These are phyloP conservation scores for Pseudogymnoascus sp. DNA, from an alignment of 2,329 filamentous ascomycete species.

Conservation along the genomic window DNA sequence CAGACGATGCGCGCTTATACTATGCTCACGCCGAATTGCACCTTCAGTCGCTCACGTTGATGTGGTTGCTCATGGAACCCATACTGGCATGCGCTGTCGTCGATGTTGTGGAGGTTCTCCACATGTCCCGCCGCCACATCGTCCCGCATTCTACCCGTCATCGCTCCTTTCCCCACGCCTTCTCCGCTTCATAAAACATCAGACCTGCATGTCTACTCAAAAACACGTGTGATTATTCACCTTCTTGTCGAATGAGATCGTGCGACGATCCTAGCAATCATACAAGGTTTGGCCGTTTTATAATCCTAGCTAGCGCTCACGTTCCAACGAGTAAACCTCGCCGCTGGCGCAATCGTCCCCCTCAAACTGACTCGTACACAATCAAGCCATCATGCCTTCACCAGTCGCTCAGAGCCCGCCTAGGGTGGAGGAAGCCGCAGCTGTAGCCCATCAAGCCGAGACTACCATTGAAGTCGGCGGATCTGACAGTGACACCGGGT, in stretches of 20 bases:
- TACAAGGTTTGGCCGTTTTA: background rate
- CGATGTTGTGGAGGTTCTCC: background rate
- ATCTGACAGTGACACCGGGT: constrained; percentile 4
- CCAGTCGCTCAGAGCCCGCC: background rate
- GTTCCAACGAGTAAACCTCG: background rate
- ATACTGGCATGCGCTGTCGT: background rate
- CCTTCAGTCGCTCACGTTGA: background rate
- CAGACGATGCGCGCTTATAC: background rate
- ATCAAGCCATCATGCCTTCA: background rate
- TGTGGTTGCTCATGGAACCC: background rate
- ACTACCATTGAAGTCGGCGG: background rate
- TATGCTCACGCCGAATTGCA: background rate
- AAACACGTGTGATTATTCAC: background rate
- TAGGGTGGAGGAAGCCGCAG: background rate
- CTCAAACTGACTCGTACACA: background rate
- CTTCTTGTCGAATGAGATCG: background rate
- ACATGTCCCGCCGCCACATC: background rate
- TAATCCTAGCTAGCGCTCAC: background rate
- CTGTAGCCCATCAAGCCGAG: background rate
- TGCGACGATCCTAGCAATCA: background rate
- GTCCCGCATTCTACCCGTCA: background rate
- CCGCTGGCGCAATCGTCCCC: background rate
- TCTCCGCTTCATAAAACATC: background rate
- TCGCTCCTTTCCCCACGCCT: background rate
- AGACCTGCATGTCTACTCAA: background rate